Percentiles rank a stretch among this genome's conserved stretches.
These are phyloP conservation scores for Oldenlandia corymbosa DNA, from an alignment of 257 asterid genomes.

Conservation along the genomic window DNA sequence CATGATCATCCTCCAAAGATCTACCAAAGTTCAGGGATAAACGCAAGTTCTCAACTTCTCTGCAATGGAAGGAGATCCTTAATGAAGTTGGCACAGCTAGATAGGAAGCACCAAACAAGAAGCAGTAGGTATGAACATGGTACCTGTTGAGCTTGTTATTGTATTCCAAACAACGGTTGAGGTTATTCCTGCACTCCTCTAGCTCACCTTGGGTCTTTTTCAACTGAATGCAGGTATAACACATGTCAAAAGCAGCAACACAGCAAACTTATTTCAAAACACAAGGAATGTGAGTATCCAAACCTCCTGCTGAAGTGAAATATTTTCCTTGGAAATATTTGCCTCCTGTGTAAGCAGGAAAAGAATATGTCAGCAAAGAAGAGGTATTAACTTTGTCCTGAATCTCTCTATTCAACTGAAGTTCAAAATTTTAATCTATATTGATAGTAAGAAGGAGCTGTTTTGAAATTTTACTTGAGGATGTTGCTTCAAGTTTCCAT, in stretches of 20 bases:
- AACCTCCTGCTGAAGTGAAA: slow-evolving; percentile 57
- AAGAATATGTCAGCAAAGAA: neutral
- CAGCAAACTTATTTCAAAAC: slow-evolving; percentile 5
- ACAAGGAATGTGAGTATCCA: slow-evolving; percentile 18
- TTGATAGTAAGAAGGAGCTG: slow-evolving; percentile 9
- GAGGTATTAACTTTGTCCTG: neutral
- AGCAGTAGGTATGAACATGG: slow-evolving; percentile 12
- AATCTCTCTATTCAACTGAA: neutral
- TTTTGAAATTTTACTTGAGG: slow-evolving; percentile 31
- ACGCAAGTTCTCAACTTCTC: slow-evolving; percentile 60
- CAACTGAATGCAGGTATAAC: slow-evolving; percentile 38
- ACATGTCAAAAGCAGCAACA: slow-evolving; percentile 18
- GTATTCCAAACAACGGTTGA: slow-evolving; percentile 53
- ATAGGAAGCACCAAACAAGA: neutral
- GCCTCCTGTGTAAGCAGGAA: slow-evolving; percentile 42
- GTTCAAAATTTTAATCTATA: neutral
- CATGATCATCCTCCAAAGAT: slow-evolving; percentile 33
- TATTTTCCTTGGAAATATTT: slow-evolving; percentile 30
- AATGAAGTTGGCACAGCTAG: too few relatives aligned
- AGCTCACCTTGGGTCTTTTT: slow-evolving; percentile 54
- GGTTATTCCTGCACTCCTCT: slow-evolving; percentile 59
- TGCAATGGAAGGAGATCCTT: slow-evolving; percentile 21
- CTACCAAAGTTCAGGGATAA: slow-evolving; percentile 27
- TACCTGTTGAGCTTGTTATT: slow-evolving; percentile 73
- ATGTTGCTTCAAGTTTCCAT: slow-evolving; percentile 55